Conservation (phyloP, 768 basidiomycete genomes). For the Antrodiella citrinella region DNA sequence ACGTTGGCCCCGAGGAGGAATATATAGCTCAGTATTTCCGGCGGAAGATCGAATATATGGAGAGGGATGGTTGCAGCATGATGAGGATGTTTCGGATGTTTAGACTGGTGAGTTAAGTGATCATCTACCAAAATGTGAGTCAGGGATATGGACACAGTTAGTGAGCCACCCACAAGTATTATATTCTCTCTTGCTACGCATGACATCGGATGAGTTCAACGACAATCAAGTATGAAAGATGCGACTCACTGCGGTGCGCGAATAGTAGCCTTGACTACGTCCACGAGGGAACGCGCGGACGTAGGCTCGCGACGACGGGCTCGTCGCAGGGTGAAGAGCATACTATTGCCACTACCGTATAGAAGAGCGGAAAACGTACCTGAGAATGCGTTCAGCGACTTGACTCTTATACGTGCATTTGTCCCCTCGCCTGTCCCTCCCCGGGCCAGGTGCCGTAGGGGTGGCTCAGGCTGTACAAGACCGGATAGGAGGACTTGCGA, state of each 20-base stretch:
- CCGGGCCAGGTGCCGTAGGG: neutral
- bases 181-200: conserved; percentile 14
- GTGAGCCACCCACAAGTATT: conserved; percentile 2
- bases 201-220: neutral
- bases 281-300: conserved; percentile 44
- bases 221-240: neutral
- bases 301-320: conserved; percentile 39
- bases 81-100: neutral
- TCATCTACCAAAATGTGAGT: neutral
- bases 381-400: neutral
- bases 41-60: conserved; percentile 50
- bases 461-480: neutral
- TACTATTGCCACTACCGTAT: conserved; percentile 21
- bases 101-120: neutral
- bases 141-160: neutral
- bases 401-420: neutral
- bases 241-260: conserved; percentile 23
- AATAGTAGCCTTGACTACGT: conserved; percentile 36
- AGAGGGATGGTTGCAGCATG: conserved; percentile 10
- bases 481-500: neutral
- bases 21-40: conserved; percentile 56
- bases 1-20: conserved; percentile 54
- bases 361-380: conserved; percentile 7
- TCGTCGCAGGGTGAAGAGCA: conserved; percentile 36
- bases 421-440: neutral